Conservation (phyloP, 208 protist genomes). For the Leishmania aethiopica region DNA sequence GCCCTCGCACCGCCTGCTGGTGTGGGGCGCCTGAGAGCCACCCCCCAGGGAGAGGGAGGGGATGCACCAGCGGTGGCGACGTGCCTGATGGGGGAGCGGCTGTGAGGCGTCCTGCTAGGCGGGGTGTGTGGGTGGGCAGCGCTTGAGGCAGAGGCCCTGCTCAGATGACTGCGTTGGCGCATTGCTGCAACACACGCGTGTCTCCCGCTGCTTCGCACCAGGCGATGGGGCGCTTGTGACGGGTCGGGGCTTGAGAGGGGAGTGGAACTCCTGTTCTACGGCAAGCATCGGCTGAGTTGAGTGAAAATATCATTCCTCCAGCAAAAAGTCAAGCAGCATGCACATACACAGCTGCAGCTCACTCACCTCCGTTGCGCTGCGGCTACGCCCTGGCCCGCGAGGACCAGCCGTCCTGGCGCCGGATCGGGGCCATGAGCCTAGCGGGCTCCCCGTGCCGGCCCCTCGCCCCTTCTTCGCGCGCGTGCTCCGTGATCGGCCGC, state of each 20-base stretch:
- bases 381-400: background rate
- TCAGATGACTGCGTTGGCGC: background rate
- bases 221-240: too few species aligned
- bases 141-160: background rate
- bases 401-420: background rate
- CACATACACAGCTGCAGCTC: background rate
- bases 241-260: background rate
- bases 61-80: too few species aligned
- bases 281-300: background rate
- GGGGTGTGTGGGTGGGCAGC: background rate
- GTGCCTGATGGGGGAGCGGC: background rate
- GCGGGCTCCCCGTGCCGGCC: too few species aligned
- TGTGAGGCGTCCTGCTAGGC: background rate
- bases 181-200: background rate
- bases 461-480: too few species aligned
- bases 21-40: too few species aligned
- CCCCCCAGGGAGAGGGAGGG: too few species aligned
- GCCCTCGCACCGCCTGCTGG: too few species aligned
- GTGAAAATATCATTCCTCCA: too few species aligned
- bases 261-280: background rate
- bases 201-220: background rate
- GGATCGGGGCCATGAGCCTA: background rate
- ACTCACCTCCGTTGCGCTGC: background rate
- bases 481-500: too few species aligned
- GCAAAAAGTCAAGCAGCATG: background rate